These are phyloP conservation scores for Phytophthora cryptogea DNA, from an alignment of 352 stramenopile genomes.

Conservation along the genomic window DNA sequence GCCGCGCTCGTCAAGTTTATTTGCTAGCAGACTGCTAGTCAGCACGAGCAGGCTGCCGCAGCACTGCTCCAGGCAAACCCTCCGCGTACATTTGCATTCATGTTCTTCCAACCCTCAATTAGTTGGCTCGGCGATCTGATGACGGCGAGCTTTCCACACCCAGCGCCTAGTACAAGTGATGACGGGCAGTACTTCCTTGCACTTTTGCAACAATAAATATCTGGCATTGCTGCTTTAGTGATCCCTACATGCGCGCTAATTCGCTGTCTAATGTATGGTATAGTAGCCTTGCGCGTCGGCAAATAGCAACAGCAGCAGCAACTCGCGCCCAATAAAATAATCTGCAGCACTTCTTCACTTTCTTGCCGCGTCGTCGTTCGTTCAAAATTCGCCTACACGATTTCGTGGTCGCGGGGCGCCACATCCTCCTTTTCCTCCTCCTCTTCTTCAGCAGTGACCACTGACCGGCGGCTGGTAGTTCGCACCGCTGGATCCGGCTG, in stretches of 20 bases:
- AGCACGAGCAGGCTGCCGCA: too few relatives aligned
- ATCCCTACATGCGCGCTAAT: neutral
- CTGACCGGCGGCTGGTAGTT: constrained; percentile 15
- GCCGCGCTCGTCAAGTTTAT: constrained; percentile 35
- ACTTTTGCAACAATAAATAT: constrained; percentile 33
- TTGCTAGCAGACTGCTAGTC: constrained; percentile 3
- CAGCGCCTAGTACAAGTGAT: constrained; percentile 2
- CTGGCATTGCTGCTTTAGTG: constrained; percentile 8
- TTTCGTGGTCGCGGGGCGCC: constrained; percentile 19
- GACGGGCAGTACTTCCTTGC: constrained; percentile 23
- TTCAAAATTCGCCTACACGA: constrained; percentile 31
- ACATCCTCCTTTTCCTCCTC: constrained; percentile 44
- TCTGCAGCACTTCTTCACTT: constrained; percentile 13
- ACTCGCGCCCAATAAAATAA: constrained; percentile 27
- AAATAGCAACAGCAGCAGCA: constrained; percentile 10
- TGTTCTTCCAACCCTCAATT: too few relatives aligned
- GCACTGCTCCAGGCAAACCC: too few relatives aligned
- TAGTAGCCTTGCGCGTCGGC: constrained; percentile 9
- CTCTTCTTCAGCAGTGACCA: constrained; percentile 36
- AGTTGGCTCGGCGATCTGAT: too few relatives aligned
- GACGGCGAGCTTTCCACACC: neutral
- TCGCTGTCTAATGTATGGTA: constrained; percentile 25
- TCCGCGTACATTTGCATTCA: too few relatives aligned
- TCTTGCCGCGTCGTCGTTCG: constrained; percentile 11
- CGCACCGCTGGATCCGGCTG: neutral